Conservation (phyloP, 2,329 filamentous ascomycete genomes). For the Emergomyces pasteurianus region DNA sequence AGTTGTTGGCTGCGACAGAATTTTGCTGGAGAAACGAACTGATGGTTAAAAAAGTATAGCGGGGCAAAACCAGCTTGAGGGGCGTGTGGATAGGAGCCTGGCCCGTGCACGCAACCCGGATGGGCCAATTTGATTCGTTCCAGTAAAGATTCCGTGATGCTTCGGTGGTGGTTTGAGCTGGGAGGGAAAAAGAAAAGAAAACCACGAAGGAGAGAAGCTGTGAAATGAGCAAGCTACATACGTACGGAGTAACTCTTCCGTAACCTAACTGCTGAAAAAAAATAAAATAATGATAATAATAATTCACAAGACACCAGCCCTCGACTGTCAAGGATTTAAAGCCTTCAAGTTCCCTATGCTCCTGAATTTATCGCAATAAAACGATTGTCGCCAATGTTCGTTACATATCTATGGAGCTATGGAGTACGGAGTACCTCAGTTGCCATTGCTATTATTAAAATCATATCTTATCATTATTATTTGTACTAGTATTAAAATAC, state of each 20-base stretch:
- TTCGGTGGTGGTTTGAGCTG: not conserved
- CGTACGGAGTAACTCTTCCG: no score
- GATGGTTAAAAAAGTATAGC: not conserved
- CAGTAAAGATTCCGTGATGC: not conserved
- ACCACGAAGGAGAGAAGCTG: no score
- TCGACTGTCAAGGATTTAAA: no score
- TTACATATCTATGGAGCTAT: no score
- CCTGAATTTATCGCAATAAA: not conserved
- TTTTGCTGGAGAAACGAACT: no score
- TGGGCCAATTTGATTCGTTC: not conserved
- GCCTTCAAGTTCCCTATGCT: not conserved
- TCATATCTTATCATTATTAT: not conserved
- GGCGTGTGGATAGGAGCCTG: not conserved
- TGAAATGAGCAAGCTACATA: no score
- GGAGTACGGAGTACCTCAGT: no score
- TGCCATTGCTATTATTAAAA: not conserved
- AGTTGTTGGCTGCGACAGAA: not conserved
- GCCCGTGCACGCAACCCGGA: not conserved
- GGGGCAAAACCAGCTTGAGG: not conserved
- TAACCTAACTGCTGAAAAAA: not conserved
- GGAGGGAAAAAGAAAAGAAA: constrained; percentile 1
- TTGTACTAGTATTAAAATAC: not conserved
- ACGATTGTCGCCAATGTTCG: no score
- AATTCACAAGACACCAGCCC: no score
- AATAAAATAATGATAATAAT: no score